These are phyloP conservation scores for Fusarium domesticum DNA, from an alignment of 2,329 filamentous ascomycete species.

Conservation along the genomic window DNA sequence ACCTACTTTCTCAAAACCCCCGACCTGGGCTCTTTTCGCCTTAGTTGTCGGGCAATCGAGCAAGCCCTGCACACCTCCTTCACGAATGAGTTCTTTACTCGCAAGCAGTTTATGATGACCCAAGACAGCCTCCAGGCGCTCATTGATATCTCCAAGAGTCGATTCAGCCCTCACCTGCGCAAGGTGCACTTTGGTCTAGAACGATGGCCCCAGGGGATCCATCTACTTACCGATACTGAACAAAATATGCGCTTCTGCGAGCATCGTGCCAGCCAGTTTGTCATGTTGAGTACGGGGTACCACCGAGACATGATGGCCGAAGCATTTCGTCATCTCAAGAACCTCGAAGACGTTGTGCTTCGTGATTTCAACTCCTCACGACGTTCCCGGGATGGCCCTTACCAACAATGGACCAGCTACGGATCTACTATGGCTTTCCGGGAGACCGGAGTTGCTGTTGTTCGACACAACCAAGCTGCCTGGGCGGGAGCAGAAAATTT, in stretches of 20 bases:
- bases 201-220: conserved; percentile 15
- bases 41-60: conserved; percentile 55
- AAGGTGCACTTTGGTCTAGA: conserved; percentile 35
- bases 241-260: conserved; percentile 12
- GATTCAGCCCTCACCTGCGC: conserved; percentile 39
- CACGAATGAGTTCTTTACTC: conserved; percentile 60
- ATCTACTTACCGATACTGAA: conserved; percentile 9
- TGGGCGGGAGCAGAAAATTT: conserved; percentile 19
- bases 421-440: conserved; percentile 41
- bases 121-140: conserved; percentile 54
- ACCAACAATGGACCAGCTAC: conserved; percentile 52
- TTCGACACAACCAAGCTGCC: conserved; percentile 8
- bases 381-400: conserved; percentile 47
- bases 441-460: conserved; percentile 34
- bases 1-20: conserved; percentile 50
- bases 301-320: conserved; percentile 53
- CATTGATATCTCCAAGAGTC: conserved; percentile 49
- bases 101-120: conserved; percentile 64
- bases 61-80: conserved; percentile 53
- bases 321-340: conserved; percentile 53
- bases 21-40: conserved; percentile 54
- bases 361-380: conserved; percentile 54
- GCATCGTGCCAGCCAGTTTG: conserved; percentile 22
- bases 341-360: conserved; percentile 55
- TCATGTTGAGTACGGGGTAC: conserved; percentile 42